phyloP scores from a whole-genome alignment of 257 asterid species.

The Fraxinus excelsior region DNA sequence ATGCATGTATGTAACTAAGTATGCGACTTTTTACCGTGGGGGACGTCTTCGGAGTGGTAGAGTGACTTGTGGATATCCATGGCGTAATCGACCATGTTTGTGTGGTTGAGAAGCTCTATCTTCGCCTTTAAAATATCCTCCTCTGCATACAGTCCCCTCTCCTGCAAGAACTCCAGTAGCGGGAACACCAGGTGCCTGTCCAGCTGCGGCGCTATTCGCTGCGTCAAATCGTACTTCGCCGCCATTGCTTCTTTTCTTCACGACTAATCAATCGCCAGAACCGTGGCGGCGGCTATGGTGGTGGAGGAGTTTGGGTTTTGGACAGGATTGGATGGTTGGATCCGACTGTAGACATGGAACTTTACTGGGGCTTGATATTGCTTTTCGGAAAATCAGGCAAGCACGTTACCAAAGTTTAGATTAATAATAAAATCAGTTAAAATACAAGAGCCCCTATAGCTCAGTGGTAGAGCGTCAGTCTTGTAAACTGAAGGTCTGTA shows the following conservation, averaged over 20 bases:
- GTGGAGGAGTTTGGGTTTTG: conserved; percentile 6
- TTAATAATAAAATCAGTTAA: too few species aligned
- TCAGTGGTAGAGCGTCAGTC: conserved; percentile 64
- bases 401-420: too few species aligned
- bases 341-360: neutral
- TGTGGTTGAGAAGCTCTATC: conserved; percentile 75
- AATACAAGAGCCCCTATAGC: conserved; percentile 29
- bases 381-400: neutral
- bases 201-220: conserved; percentile 73
- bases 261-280: neutral
- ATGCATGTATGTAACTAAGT: neutral
- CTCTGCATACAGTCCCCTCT: conserved; percentile 64
- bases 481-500: conserved; percentile 64
- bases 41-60: conserved; percentile 87
- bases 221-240: conserved; percentile 81
- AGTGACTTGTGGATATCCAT: conserved; percentile 95
- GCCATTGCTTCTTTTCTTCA: conserved; percentile 40
- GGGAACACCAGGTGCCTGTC: conserved; percentile 95
- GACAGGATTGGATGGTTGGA: neutral
- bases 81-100: conserved; percentile 97
- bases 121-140: conserved; percentile 84
- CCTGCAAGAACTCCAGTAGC: conserved; percentile 83
- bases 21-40: conserved; percentile 56
- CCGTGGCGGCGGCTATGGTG: neutral
- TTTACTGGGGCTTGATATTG: neutral